Conservation (phyloP, 2,329 filamentous ascomycete species). For the Pseudogymnoascus sp. region DNA sequence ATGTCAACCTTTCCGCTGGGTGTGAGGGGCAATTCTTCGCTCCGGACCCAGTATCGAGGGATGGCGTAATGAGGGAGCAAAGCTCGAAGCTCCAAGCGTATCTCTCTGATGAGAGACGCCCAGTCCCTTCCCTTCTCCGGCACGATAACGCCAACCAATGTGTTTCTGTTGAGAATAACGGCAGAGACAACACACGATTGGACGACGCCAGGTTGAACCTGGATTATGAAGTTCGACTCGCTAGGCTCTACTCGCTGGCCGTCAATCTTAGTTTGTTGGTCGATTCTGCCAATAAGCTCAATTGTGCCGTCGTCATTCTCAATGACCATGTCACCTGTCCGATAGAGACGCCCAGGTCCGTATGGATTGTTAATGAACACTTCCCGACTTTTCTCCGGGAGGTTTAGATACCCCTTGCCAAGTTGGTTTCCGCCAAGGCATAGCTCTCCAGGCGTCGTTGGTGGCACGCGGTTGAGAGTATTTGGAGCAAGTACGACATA, state of each 20-base stretch:
- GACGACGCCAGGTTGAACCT: background rate
- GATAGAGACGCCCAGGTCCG: slow-evolving; percentile 57
- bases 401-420: slow-evolving; percentile 52
- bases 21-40: slow-evolving; percentile 7
- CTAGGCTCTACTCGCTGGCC: slow-evolving; percentile 57
- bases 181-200: background rate
- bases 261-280: slow-evolving; percentile 57
- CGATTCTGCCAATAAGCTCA: slow-evolving; percentile 53
- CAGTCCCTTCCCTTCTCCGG: background rate
- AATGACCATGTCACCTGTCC: slow-evolving; percentile 37
- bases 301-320: slow-evolving; percentile 51
- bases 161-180: background rate
- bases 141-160: background rate
- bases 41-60: slow-evolving; percentile 7
- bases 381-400: slow-evolving; percentile 47
- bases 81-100: background rate
- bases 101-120: background rate
- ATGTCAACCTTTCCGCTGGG: slow-evolving; percentile 11
- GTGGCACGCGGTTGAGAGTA: background rate
- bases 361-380: slow-evolving; percentile 49
- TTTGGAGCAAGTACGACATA: slow-evolving; percentile 50
- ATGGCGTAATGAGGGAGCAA: slow-evolving; percentile 10
- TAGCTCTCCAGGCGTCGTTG: slow-evolving; percentile 3
- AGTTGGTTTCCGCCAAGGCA: slow-evolving; percentile 42
- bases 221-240: slow-evolving; percentile 40